Evolutionary conservation across 1,284 basidiomycete species (phyloP).

Genomic region (Heterobasidion occidentale): DNA sequence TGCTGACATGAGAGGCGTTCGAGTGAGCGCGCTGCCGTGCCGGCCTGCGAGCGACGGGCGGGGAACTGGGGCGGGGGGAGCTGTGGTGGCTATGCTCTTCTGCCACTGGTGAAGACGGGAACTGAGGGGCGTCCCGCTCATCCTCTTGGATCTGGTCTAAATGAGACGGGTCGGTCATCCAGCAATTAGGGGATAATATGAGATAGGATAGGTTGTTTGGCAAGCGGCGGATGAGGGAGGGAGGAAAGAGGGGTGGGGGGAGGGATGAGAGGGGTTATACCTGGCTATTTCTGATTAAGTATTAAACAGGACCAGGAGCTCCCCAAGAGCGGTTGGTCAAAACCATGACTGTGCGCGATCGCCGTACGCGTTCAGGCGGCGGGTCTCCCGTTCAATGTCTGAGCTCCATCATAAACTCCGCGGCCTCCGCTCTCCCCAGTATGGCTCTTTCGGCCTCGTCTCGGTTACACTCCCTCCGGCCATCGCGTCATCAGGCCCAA

Average conservation of each 20-base stretch:
- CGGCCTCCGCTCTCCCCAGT: too few relatives aligned
- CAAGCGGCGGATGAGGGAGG: not conserved
- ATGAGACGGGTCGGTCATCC: not conserved
- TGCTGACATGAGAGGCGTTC: conserved; percentile 13
- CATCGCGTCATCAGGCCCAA: too few relatives aligned
- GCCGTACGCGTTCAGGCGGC: not conserved
- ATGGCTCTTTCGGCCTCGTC: too few relatives aligned
- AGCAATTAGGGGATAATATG: not conserved
- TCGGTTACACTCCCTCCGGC: too few relatives aligned
- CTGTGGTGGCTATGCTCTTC: not conserved
- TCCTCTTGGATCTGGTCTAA: not conserved
- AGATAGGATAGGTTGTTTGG: not conserved
- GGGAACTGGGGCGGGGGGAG: not conserved
- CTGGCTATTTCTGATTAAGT: not conserved
- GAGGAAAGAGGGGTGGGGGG: not conserved
- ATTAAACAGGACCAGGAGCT: not conserved
- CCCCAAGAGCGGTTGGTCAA: not conserved
- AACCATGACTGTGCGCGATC: not conserved
- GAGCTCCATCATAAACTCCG: too few relatives aligned
- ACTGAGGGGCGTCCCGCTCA: not conserved
- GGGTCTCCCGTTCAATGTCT: too few relatives aligned
- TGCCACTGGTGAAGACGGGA: not conserved
- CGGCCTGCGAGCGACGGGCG: not conserved
- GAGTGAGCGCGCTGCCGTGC: not conserved
- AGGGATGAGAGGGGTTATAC: not conserved